Conservation (phyloP, 305 asterid species). For the Fraxinus xanthoxyloides region DNA sequence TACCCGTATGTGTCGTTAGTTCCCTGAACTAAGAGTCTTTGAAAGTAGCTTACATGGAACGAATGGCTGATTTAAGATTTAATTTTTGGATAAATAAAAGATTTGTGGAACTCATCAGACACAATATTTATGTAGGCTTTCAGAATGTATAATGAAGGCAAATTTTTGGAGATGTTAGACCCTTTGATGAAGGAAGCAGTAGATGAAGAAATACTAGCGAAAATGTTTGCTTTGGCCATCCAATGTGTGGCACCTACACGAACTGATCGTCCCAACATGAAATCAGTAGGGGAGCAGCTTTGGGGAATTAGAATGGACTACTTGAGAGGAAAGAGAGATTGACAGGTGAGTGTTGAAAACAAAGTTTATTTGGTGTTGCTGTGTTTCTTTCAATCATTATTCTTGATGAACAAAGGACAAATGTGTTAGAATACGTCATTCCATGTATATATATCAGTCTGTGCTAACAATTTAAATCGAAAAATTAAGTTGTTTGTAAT, state of each 20-base stretch:
- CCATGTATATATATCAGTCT: not conserved
- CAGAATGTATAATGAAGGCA: conserved; percentile 55
- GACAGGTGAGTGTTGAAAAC: not conserved
- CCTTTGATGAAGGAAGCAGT: conserved; percentile 57
- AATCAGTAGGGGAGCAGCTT: conserved; percentile 72
- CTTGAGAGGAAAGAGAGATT: conserved; percentile 47
- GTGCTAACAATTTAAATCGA: not conserved
- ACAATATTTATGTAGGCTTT: conserved; percentile 58
- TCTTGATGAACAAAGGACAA: conserved; percentile 3
- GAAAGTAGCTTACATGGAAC: not conserved
- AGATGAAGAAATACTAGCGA: conserved; percentile 49
- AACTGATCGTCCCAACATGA: conserved; percentile 92
- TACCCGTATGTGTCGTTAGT: not conserved
- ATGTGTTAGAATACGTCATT: not conserved
- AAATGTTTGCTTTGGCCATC: conserved; percentile 73
- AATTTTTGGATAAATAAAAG: not conserved
- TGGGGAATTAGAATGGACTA: conserved; percentile 93
- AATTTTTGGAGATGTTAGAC: conserved; percentile 59
- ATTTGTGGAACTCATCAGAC: not conserved
- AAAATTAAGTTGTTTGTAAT: not conserved
- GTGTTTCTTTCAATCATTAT: conserved; percentile 3
- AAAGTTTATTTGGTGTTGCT: conserved; percentile 2
- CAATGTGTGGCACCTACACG: conserved; percentile 93
- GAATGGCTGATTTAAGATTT: not conserved
- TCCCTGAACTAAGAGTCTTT: not conserved